Conservation (phyloP, 495 filamentous ascomycete genomes). For the Penicillium nucicola region DNA sequence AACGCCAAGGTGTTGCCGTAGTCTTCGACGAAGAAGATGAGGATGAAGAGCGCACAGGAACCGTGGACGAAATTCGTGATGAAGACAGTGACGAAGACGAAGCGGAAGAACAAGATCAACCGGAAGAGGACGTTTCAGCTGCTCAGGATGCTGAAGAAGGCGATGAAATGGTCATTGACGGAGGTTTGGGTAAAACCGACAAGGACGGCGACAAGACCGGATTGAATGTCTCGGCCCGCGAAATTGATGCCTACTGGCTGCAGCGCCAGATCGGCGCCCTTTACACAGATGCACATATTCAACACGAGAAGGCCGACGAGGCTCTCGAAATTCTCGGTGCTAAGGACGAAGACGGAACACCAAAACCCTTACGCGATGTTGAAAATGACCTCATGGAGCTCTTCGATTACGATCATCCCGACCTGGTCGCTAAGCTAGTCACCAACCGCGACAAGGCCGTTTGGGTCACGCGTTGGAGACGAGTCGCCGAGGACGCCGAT, state of each 20-base stretch:
- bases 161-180: conserved; percentile 82
- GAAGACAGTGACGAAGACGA: conserved; percentile 75
- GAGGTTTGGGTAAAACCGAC: conserved; percentile 40
- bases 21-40: conserved; percentile 96
- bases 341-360: conserved; percentile 72
- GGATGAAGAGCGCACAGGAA: conserved; percentile 72
- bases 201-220: conserved; percentile 51
- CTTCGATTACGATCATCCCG: conserved; percentile 94
- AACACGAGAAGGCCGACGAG: conserved; percentile 81
- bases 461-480: conserved; percentile 89
- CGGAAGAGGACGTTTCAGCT: conserved; percentile 49
- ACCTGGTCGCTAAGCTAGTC: conserved; percentile 89
- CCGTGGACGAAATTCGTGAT: conserved; percentile 77
- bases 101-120: conserved; percentile 47
- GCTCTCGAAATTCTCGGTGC: conserved; percentile 79
- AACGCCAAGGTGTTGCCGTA: conserved; percentile 93
- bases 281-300: conserved; percentile 85
- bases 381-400: conserved; percentile 98
- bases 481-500: conserved; percentile 75
- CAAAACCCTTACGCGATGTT: conserved; percentile 81
- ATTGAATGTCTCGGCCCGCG: conserved; percentile 65
- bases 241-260: conserved; percentile 97
- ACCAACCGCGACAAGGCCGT: conserved; percentile 87
- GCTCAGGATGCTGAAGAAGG: conserved; percentile 45
- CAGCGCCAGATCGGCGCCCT: conserved; percentile 86